Conservation (phyloP, 345 rosid genomes). For the Jatropha curcas region DNA sequence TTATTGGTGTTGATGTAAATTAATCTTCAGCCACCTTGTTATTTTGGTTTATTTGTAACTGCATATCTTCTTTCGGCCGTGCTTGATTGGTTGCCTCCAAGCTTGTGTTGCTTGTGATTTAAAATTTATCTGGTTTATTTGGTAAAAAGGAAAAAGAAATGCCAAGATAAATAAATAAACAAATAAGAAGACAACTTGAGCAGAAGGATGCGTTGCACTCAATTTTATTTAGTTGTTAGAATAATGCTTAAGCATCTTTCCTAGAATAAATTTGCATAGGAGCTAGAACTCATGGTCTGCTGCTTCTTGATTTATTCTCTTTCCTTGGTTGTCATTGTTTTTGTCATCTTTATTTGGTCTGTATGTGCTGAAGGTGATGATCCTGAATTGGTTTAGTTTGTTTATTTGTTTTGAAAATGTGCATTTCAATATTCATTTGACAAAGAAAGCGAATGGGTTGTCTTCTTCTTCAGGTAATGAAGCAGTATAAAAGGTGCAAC, state of each 20-base stretch:
- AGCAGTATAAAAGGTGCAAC: neutral
- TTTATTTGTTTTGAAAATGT: neutral
- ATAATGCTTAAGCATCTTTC: neutral
- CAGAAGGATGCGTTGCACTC: no score
- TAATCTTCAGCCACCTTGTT: neutral
- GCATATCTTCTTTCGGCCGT: neutral
- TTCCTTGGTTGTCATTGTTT: neutral
- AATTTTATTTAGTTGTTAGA: neutral
- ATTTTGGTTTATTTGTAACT: neutral
- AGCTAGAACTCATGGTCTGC: neutral
- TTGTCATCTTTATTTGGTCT: neutral
- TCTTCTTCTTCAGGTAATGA: neutral
- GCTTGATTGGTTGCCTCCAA: neutral
- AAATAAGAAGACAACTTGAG: neutral
- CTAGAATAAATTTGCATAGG: neutral
- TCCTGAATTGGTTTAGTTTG: neutral
- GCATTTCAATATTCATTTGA: neutral
- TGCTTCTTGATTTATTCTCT: neutral
- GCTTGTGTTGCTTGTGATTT: neutral
- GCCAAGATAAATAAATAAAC: neutral
- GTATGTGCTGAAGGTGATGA: neutral
- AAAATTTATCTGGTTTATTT: neutral
- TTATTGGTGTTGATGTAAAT: neutral
- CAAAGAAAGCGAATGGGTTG: neutral
- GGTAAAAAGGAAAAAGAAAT: neutral